These are phyloP conservation scores for sorghum (Sorghum bicolor) DNA, from an alignment of 176 grass and related monocot genomes.

Conservation along the genomic window DNA sequence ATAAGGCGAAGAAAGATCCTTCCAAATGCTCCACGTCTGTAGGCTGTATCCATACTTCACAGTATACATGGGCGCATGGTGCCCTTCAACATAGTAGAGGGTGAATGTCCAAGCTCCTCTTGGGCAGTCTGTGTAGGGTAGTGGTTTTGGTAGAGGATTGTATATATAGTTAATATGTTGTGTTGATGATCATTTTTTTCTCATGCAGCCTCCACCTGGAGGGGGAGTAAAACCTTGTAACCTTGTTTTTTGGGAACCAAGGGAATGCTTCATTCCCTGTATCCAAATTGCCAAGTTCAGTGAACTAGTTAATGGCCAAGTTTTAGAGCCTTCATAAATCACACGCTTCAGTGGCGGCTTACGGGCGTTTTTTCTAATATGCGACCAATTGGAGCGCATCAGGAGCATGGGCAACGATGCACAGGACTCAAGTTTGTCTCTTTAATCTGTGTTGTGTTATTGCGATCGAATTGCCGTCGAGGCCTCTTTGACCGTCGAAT, in stretches of 20 bases:
- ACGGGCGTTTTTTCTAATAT: background rate
- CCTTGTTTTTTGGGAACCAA: background rate
- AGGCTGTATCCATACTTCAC: conserved; percentile 34
- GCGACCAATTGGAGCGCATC: background rate
- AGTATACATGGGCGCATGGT: conserved; percentile 26
- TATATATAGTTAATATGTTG: conserved; percentile 27
- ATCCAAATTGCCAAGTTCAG: background rate
- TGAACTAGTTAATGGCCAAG: background rate
- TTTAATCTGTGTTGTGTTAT: background rate
- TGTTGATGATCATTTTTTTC: background rate
- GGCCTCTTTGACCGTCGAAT: background rate
- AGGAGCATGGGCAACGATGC: background rate
- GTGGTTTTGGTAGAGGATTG: conserved; percentile 24
- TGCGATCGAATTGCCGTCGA: background rate
- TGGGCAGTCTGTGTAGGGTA: conserved; percentile 25
- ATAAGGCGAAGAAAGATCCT: conserved; percentile 10
- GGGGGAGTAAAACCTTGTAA: background rate
- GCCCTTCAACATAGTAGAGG: conserved; percentile 32
- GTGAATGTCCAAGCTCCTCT: conserved; percentile 31
- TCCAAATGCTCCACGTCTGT: conserved; percentile 13
- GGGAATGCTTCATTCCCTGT: background rate
- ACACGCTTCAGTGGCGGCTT: background rate
- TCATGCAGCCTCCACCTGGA: background rate
- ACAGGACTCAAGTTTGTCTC: background rate
- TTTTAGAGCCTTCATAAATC: background rate